phyloP scores from a whole-genome alignment of 169 alveolate genomes.

The Cyclospora cayetanensis region DNA sequence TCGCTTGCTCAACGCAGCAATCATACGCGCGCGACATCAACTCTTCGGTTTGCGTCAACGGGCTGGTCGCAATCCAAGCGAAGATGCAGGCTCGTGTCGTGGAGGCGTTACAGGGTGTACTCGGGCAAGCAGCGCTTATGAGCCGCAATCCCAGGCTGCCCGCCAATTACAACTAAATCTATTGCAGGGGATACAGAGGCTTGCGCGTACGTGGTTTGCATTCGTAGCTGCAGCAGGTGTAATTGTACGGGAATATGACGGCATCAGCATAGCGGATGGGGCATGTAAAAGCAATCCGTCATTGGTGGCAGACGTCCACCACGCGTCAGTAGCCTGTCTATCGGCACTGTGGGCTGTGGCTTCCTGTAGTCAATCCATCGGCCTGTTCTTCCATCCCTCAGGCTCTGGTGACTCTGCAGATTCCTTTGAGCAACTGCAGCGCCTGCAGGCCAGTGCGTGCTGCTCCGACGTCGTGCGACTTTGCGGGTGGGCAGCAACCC shows the following conservation, averaged over 20 bases:
- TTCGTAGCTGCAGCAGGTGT: constrained; percentile 14
- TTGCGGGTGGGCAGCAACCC: constrained; percentile 52
- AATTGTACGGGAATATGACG: background rate
- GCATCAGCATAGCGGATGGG: background rate
- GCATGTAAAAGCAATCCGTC: background rate
- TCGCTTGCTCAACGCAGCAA: constrained; percentile 13
- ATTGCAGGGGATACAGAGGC: constrained; percentile 46
- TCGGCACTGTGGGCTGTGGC: constrained; percentile 57
- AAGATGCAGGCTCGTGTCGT: background rate
- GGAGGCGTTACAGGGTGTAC: background rate
- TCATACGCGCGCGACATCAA: constrained; percentile 29
- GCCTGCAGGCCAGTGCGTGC: constrained; percentile 33
- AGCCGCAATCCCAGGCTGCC: constrained; percentile 2
- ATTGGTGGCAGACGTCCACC: background rate
- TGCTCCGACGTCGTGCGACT: constrained; percentile 31
- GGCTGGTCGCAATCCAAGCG: background rate
- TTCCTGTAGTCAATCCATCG: constrained; percentile 35
- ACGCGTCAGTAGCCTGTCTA: constrained; percentile 41
- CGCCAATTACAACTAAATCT: constrained; percentile 15
- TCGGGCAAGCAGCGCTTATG: background rate
- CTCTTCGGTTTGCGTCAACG: constrained; percentile 18
- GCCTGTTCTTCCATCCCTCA: background rate
- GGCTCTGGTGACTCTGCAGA: background rate
- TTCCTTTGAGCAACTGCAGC: background rate
- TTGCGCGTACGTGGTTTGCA: constrained; percentile 41